Evolutionary conservation across 1,139 yeast species (phyloP).

Genomic region (Protomyces macrosporus): DNA sequence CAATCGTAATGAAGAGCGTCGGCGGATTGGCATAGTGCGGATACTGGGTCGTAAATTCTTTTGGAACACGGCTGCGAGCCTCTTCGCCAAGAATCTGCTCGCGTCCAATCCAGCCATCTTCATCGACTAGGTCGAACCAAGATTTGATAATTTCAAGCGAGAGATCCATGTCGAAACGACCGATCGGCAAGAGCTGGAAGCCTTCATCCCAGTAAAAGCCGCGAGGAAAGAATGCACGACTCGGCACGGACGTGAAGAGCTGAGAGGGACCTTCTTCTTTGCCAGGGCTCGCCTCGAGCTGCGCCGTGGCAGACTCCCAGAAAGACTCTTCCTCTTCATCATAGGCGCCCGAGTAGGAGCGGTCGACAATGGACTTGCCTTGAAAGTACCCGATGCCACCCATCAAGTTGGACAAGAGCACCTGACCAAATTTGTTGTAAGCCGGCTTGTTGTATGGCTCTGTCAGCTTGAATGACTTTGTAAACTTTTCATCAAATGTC

Average conservation of each 20-base stretch:
- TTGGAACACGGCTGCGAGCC: constrained; percentile 82
- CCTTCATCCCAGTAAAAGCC: constrained; percentile 99
- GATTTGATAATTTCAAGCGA: constrained; percentile 72
- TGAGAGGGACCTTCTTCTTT: constrained; percentile 39
- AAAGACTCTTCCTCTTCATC: constrained; percentile 43
- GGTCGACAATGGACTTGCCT: constrained; percentile 82
- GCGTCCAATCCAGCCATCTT: constrained; percentile 93
- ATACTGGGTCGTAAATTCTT: constrained; percentile 77
- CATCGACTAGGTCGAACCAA: constrained; percentile 83
- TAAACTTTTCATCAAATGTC: constrained; percentile 53
- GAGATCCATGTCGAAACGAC: constrained; percentile 78
- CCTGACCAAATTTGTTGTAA: constrained; percentile 61
- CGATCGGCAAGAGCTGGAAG: constrained; percentile 76
- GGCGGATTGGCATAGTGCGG: constrained; percentile 96
- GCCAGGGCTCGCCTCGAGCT: constrained; percentile 32
- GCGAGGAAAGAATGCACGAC: constrained; percentile 89
- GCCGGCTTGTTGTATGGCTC: constrained; percentile 51
- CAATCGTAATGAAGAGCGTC: constrained; percentile 74
- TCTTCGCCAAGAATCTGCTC: constrained; percentile 93
- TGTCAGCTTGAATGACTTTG: constrained; percentile 49
- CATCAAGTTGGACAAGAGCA: constrained; percentile 69
- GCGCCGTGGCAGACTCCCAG: constrained; percentile 36
- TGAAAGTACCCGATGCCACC: constrained; percentile 88
- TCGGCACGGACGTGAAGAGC: constrained; percentile 79
- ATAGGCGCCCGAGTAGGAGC: constrained; percentile 63